A percentile compares a stretch with the other conserved stretches of the same genome.
These are phyloP conservation scores for Cercospora canescens DNA, from an alignment of 2,329 filamentous ascomycete species.

Conservation along the genomic window DNA sequence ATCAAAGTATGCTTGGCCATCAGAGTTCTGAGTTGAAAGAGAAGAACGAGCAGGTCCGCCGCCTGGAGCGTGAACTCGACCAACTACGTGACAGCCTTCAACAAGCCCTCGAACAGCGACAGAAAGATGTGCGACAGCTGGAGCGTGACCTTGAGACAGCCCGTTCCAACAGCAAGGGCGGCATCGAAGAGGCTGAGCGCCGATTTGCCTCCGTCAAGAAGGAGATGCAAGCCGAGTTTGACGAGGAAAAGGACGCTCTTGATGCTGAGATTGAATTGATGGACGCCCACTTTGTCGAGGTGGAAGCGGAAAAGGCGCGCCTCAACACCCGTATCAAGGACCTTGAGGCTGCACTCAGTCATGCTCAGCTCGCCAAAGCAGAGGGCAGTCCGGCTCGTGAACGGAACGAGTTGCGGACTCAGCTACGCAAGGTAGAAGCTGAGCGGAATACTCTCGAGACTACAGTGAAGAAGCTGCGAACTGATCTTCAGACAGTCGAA, in stretches of 20 bases:
- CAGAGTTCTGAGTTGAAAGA: slow-evolving; percentile 28
- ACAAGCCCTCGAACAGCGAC: slow-evolving; percentile 31
- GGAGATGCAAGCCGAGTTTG: slow-evolving; percentile 43
- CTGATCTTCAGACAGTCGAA: slow-evolving; percentile 36
- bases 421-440: slow-evolving; percentile 33
- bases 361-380: slow-evolving; percentile 40
- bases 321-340: slow-evolving; percentile 59
- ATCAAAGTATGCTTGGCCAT: slow-evolving; percentile 32
- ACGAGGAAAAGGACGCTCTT: slow-evolving; percentile 47
- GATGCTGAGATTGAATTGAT: slow-evolving; percentile 57
- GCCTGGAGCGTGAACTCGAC: slow-evolving; percentile 44
- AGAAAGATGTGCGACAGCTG: slow-evolving; percentile 41
- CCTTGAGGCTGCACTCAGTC: slow-evolving; percentile 38
- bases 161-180: slow-evolving; percentile 24
- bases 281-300: slow-evolving; percentile 45
- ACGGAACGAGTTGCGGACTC: slow-evolving; percentile 36
- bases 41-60: slow-evolving; percentile 33
- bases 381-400: slow-evolving; percentile 38
- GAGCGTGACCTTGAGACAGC: slow-evolving; percentile 44
- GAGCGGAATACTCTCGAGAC: slow-evolving; percentile 35
- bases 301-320: slow-evolving; percentile 53
- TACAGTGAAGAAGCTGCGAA: slow-evolving; percentile 37
- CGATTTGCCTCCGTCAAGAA: slow-evolving; percentile 55
- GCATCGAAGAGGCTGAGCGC: slow-evolving; percentile 28
- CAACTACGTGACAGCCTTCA: slow-evolving; percentile 42